Percentiles rank a stretch among this genome's conserved stretches.
phyloP scores from a whole-genome alignment of 805 yeast species.

The Pichia deserticola region DNA sequence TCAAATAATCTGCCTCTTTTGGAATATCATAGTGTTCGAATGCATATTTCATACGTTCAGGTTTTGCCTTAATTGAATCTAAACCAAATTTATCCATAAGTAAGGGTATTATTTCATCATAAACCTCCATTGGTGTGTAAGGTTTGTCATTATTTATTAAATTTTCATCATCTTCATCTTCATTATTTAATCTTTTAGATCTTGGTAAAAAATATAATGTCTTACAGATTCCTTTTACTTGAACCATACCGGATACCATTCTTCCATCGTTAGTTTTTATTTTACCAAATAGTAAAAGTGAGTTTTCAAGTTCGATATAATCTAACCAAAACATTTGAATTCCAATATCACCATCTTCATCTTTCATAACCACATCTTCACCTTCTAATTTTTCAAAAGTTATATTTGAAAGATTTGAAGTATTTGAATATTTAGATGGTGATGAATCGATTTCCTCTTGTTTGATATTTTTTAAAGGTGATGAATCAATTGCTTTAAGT shows the following conservation, averaged over 20 bases:
- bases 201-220: slow-evolving; percentile 77
- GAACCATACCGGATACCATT: slow-evolving; percentile 68
- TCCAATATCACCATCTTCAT: slow-evolving; percentile 25
- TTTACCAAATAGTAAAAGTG: slow-evolving; percentile 75
- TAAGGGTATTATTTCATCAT: slow-evolving; percentile 66
- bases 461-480: slow-evolving; percentile 18
- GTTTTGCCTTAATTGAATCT: slow-evolving; percentile 57
- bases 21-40: slow-evolving; percentile 83
- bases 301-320: slow-evolving; percentile 66
- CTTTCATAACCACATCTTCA: slow-evolving; percentile 27
- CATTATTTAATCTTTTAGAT: slow-evolving; percentile 27
- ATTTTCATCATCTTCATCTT: slow-evolving; percentile 28
- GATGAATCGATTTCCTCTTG: slow-evolving; percentile 17
- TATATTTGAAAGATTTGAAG: slow-evolving; percentile 18
- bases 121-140: slow-evolving; percentile 56
- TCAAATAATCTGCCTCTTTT: slow-evolving; percentile 68
- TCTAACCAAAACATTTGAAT: slow-evolving; percentile 88
- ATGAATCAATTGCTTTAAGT: slow-evolving; percentile 13
- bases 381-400: slow-evolving; percentile 29
- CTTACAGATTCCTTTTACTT: slow-evolving; percentile 59
- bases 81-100: slow-evolving; percentile 57
- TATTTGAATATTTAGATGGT: slow-evolving; percentile 19
- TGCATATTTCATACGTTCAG: slow-evolving; percentile 73
- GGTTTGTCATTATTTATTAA: slow-evolving; percentile 16
- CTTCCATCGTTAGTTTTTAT: slow-evolving; percentile 50